A percentile compares a stretch with the other conserved stretches of the same genome.
Conservation (phyloP, 2,329 filamentous ascomycete species). For the Colletotrichum truncatum region DNA sequence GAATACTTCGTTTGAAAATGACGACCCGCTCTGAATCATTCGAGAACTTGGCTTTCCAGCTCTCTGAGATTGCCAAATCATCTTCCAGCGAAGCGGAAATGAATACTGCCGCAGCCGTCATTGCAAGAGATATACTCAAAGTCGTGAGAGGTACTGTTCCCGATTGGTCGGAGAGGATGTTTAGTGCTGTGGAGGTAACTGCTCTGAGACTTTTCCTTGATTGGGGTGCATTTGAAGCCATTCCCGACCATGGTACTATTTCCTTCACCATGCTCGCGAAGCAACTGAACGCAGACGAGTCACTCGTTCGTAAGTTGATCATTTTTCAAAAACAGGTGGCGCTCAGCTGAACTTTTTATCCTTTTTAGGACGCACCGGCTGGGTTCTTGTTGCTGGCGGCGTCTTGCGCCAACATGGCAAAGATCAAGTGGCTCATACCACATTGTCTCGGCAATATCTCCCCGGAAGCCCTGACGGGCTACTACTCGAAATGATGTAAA, state of each 20-base stretch:
- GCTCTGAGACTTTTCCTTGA: conserved; percentile 38
- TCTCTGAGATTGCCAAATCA: background rate
- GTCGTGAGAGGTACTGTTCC: conserved; percentile 5
- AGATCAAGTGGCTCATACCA: conserved; percentile 35
- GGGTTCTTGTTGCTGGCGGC: conserved; percentile 32
- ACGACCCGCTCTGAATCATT: background rate
- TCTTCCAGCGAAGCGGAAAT: conserved; percentile 2
- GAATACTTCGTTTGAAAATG: background rate
- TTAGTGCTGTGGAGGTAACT: background rate
- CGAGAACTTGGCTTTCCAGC: background rate
- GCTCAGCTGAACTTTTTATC: too few species aligned
- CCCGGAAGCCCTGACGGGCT: conserved; percentile 21
- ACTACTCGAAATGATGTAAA: conserved; percentile 29
- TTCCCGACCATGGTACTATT: conserved; percentile 38
- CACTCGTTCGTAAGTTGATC: conserved; percentile 35
- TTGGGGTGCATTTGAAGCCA: conserved; percentile 42
- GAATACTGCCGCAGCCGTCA: background rate
- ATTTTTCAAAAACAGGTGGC: background rate
- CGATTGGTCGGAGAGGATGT: conserved; percentile 17
- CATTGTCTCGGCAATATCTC: conserved; percentile 30
- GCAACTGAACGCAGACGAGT: conserved; percentile 37
- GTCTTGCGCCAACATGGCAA: conserved; percentile 32
- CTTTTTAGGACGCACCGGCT: conserved; percentile 31
- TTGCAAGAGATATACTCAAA: conserved; percentile 16
- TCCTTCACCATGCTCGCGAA: conserved; percentile 39